These are phyloP conservation scores for Xylaria sp. DNA, from an alignment of 2,329 filamentous ascomycete species.

Conservation along the genomic window DNA sequence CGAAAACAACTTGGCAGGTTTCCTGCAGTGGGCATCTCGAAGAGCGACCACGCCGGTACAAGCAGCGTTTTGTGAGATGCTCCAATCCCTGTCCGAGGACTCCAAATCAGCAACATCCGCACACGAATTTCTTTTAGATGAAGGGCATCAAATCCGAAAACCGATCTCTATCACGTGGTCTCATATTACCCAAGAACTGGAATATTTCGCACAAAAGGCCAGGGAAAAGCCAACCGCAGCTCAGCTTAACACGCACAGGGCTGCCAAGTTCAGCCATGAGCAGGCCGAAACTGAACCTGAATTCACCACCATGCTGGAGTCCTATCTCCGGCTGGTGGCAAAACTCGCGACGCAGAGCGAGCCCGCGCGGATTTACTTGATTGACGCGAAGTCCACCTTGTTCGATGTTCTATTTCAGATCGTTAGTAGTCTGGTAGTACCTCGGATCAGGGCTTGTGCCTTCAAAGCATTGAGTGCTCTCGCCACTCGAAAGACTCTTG, in stretches of 20 bases:
- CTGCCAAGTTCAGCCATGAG: conserved; percentile 63
- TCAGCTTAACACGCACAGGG: conserved; percentile 57
- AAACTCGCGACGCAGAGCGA: conserved; percentile 78
- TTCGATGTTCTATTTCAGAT: conserved; percentile 77
- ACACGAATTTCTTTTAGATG: conserved; percentile 87
- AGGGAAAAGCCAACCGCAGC: conserved; percentile 67
- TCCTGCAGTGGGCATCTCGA: conserved; percentile 95
- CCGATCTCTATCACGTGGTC: conserved; percentile 87
- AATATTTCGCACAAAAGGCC: conserved; percentile 79
- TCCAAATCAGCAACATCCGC: conserved; percentile 81
- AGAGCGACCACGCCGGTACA: conserved; percentile 94
- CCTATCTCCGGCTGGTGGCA: conserved; percentile 84
- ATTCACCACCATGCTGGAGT: conserved; percentile 94
- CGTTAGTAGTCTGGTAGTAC: conserved; percentile 74
- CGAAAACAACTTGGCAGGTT: conserved; percentile 91
- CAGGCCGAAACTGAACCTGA: conserved; percentile 84
- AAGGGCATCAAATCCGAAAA: conserved; percentile 76
- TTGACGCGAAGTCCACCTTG: conserved; percentile 69
- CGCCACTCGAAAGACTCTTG: conserved; percentile 70
- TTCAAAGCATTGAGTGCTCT: conserved; percentile 79
- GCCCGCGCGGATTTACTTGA: conserved; percentile 71
- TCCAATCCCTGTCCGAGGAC: conserved; percentile 83
- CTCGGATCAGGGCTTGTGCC: conserved; percentile 78
- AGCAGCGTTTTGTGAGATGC: conserved; percentile 94
- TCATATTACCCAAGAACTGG: conserved; percentile 88